These are phyloP conservation scores for Kwoniella dendrophila DNA, from an alignment of 768 basidiomycete species.

Conservation along the genomic window DNA sequence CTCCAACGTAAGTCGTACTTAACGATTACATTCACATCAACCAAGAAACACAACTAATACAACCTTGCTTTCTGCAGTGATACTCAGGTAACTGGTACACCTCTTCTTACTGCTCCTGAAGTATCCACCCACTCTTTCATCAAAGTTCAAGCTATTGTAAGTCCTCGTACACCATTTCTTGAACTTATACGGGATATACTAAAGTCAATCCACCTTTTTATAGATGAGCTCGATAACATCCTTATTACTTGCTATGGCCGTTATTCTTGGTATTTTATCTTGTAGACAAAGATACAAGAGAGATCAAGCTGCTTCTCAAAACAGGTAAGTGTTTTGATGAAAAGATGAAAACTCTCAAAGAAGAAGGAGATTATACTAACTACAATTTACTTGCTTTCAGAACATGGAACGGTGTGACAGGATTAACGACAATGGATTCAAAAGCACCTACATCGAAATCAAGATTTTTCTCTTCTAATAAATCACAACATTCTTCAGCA, in stretches of 20 bases:
- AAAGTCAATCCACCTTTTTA: not conserved
- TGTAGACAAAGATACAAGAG: slow-evolving; percentile 26
- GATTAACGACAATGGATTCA: slow-evolving; percentile 17
- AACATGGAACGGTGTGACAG: slow-evolving; percentile 38
- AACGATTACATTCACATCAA: not conserved
- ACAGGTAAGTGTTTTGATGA: slow-evolving; percentile 25
- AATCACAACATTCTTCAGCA: slow-evolving; percentile 14
- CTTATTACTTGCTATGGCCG: slow-evolving; percentile 28
- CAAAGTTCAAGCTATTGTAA: slow-evolving; percentile 32
- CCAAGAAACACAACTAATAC: not conserved
- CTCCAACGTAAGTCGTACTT: not conserved
- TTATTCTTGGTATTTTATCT: slow-evolving; percentile 35
- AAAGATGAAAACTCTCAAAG: no score
- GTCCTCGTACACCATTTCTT: not conserved
- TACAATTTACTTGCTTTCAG: slow-evolving; percentile 10
- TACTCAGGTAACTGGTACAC: not conserved
- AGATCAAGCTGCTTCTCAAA: slow-evolving; percentile 25
- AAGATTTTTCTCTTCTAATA: slow-evolving; percentile 24
- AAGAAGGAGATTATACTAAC: no score
- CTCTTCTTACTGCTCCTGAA: slow-evolving; percentile 9
- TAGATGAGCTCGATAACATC: slow-evolving; percentile 49
- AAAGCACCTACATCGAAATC: slow-evolving; percentile 15
- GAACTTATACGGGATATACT: not conserved
- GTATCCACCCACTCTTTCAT: slow-evolving; percentile 13
- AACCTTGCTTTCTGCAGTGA: not conserved